These are phyloP conservation scores for Physcomitrellopsis africana DNA, from an alignment of 225 moss, liverwort and hornwort genomes.

Conservation along the genomic window DNA sequence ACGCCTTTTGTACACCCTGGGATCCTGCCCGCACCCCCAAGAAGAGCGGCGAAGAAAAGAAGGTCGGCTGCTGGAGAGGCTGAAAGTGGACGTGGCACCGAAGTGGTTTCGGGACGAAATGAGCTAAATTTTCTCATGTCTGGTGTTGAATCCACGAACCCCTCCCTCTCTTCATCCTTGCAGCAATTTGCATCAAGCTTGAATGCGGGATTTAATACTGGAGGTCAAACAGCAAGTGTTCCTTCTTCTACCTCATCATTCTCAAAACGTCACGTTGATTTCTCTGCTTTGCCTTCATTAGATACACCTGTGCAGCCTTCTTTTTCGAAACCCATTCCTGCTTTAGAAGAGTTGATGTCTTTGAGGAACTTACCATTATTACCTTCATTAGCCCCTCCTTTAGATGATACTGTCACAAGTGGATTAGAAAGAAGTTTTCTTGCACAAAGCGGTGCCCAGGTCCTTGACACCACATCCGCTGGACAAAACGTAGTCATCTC, in stretches of 20 bases:
- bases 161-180: slow-evolving; percentile 48
- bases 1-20: slow-evolving; percentile 85
- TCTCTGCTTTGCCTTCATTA: slow-evolving; percentile 63
- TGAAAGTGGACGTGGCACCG: slow-evolving; percentile 23
- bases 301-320: slow-evolving; percentile 57
- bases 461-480: slow-evolving; percentile 4
- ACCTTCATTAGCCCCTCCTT: slow-evolving; percentile 40
- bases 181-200: slow-evolving; percentile 45
- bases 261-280: slow-evolving; percentile 60
- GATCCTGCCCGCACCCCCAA: slow-evolving; percentile 61
- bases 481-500: not conserved
- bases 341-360: slow-evolving; percentile 76
- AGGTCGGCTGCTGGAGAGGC: slow-evolving; percentile 30
- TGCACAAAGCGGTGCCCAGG: slow-evolving; percentile 28
- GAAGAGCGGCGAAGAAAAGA: slow-evolving; percentile 57
- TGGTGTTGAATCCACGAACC: slow-evolving; percentile 35
- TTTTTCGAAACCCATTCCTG: slow-evolving; percentile 59
- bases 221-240: slow-evolving; percentile 26
- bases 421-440: slow-evolving; percentile 34
- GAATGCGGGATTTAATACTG: slow-evolving; percentile 35
- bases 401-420: slow-evolving; percentile 42
- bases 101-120: slow-evolving; percentile 17
- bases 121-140: slow-evolving; percentile 45
- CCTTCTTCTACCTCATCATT: slow-evolving; percentile 38
- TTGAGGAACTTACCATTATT: slow-evolving; percentile 53